Evolutionary conservation across 345 rosid genomes (phyloP).

Genomic region (Camelina laxa): DNA sequence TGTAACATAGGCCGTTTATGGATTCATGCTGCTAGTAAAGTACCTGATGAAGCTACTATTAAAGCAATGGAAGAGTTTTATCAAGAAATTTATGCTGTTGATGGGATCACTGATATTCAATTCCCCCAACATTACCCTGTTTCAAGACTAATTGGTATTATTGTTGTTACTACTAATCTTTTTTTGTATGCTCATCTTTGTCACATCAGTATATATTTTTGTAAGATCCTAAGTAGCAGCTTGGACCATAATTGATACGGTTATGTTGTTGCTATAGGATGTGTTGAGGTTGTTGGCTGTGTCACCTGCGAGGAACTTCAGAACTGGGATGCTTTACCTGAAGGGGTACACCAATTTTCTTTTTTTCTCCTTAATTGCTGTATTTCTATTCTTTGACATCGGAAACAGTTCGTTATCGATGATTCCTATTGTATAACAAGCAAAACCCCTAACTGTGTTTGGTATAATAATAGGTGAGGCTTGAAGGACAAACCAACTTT

Average conservation of each 20-base stretch:
- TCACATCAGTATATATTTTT: neutral
- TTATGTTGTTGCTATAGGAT: conserved; percentile 42
- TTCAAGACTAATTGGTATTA: conserved; percentile 78
- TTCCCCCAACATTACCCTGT: conserved; percentile 82
- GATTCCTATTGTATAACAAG: conserved; percentile 3
- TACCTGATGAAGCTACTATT: conserved; percentile 84
- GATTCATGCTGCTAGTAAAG: conserved; percentile 94
- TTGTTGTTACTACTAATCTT: neutral
- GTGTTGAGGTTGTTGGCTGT: conserved; percentile 73
- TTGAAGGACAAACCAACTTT: conserved; percentile 83
- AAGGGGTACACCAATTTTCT: conserved; percentile 51
- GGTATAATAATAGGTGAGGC: conserved; percentile 62
- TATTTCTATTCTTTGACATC: neutral
- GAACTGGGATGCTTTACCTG: conserved; percentile 60
- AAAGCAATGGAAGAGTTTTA: conserved; percentile 95
- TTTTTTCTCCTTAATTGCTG: neutral
- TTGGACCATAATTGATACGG: neutral
- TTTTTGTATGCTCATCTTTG: too few species aligned
- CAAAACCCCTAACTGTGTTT: conserved; percentile 1
- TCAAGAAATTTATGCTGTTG: conserved; percentile 69
- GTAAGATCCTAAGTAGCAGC: neutral
- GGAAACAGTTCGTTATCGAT: neutral
- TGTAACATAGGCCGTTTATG: conserved; percentile 77
- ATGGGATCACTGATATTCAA: conserved; percentile 66
- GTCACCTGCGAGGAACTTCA: conserved; percentile 59